Percentiles rank a stretch among this genome's conserved stretches.
These are phyloP conservation scores for Adiantum capillusveneris DNA, from an alignment of 75 land plant species.

Conservation along the genomic window DNA sequence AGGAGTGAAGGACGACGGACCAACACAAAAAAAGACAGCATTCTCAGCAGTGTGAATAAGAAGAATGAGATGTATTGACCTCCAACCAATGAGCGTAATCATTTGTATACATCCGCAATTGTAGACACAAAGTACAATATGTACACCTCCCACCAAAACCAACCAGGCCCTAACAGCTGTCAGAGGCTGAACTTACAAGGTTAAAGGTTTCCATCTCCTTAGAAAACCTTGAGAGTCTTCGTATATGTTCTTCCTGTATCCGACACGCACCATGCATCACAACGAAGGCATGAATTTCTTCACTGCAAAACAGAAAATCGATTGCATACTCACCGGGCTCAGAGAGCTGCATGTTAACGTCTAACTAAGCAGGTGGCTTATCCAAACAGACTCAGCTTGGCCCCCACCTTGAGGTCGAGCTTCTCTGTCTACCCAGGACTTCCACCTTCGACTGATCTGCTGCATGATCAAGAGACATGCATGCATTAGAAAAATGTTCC, in stretches of 20 bases:
- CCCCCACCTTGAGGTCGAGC: conserved; percentile 6
- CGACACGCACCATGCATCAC: background rate
- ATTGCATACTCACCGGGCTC: too few relatives aligned
- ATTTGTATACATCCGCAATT: conserved; percentile 4
- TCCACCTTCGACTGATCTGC: background rate
- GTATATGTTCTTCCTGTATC: background rate
- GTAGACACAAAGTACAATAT: conserved; percentile 6
- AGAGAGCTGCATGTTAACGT: too few relatives aligned
- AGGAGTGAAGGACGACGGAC: too few relatives aligned
- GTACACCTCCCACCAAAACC: background rate
- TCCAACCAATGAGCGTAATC: background rate
- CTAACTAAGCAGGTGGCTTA: background rate
- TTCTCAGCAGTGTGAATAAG: too few relatives aligned
- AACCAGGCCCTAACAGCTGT: background rate
- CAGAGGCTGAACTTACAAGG: background rate
- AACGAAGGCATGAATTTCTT: background rate
- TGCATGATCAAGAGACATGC: background rate
- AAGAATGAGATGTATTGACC: background rate
- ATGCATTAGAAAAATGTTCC: background rate
- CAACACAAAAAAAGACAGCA: too few relatives aligned
- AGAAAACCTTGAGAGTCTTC: background rate
- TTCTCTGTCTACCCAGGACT: background rate
- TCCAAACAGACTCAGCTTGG: background rate
- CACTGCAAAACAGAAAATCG: too few relatives aligned
- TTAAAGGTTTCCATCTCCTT: background rate